Base-by-base conservation (phyloP, 768 basidiomycete species). In the Termitomyces sp. region DNA sequence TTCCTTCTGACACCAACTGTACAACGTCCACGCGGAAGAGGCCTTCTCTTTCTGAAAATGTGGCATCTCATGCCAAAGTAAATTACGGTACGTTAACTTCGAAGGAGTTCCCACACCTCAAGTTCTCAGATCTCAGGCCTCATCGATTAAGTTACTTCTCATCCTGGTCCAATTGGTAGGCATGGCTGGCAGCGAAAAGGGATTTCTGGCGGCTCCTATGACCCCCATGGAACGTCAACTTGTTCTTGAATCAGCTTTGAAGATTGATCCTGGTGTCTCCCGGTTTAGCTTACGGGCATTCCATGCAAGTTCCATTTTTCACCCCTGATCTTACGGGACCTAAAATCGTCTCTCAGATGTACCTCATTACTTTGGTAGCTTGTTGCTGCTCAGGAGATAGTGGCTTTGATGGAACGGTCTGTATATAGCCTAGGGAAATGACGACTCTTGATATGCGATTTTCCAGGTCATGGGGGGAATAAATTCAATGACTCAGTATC, bases 301-400 rank as follows among this genome's bases (percentile, higher is more conserved):
- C 20, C 73, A 78, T 66, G 76, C 74, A 43, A 46, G 68, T 32
- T 40, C 0, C 8, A 14, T 26, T 14, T 26, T 20, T 18, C 24
- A 10, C 30, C 33, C 28, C 8, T 53, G 5, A 22, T 33, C 32
- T 18, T 38, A 28, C 18, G 2, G 24, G 26, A 24, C 40, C 24
- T 52, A 42, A 35, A 48, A 26, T 54, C 48, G 16, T 38, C 33
- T 4, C 35, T 22, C 20, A 78, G 78, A 68, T 79, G 66, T 80
- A 80, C 55, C 65, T 80, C 51, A 69, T 79, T 47, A 77, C 78
- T n/a, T 65, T 81, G 33, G 69, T 76, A 16, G 73, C 74, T 12
- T 80, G 77, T 57, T 80, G 75, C 63, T 81, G 80, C 62, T 76
- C 79, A 3, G 78, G 79, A 78, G 72, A n/a, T n/a, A n/a, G n/a